Conservation (phyloP, 2,329 filamentous ascomycete species). For the Colletotrichum tanaceti region DNA sequence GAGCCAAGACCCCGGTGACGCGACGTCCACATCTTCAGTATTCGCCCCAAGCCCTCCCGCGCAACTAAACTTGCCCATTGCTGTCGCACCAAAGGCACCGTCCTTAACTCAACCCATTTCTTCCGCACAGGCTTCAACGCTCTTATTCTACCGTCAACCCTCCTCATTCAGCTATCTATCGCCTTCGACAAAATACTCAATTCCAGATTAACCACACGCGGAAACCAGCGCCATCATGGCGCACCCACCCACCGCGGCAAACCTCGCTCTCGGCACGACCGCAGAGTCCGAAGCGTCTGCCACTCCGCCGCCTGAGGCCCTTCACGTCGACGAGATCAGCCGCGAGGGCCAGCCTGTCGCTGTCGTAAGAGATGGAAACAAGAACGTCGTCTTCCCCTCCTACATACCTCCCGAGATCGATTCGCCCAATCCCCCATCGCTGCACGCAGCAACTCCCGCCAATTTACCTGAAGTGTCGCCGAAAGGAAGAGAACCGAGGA, state of each 20-base stretch:
- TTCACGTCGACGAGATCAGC: slow-evolving; percentile 46
- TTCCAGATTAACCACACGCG: background rate
- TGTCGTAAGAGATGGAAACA: slow-evolving; percentile 48
- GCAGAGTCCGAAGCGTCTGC: slow-evolving; percentile 28
- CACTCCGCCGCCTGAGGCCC: slow-evolving; percentile 30
- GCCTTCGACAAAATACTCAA: background rate
- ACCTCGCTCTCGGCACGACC: slow-evolving; percentile 26
- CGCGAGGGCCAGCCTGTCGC: slow-evolving; percentile 45
- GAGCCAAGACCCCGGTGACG: slow-evolving; percentile 36
- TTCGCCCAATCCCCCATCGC: slow-evolving; percentile 31
- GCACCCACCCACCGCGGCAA: slow-evolving; percentile 26
- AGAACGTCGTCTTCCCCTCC: slow-evolving; percentile 49
- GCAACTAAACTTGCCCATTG: background rate
- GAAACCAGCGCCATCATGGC: slow-evolving; percentile 31
- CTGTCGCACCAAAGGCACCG: background rate
- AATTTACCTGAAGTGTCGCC: background rate
- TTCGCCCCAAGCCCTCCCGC: slow-evolving; percentile 3
- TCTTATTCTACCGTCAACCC: background rate
- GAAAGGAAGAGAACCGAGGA: slow-evolving; percentile 20
- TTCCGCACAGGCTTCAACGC: background rate
- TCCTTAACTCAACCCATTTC: background rate
- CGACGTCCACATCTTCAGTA: slow-evolving; percentile 11
- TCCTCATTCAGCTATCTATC: background rate
- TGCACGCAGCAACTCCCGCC: slow-evolving; percentile 10
- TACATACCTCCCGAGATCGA: slow-evolving; percentile 48